Conservation (phyloP, 345 rosid genomes). For the Diplotaxis tenuifolia region DNA sequence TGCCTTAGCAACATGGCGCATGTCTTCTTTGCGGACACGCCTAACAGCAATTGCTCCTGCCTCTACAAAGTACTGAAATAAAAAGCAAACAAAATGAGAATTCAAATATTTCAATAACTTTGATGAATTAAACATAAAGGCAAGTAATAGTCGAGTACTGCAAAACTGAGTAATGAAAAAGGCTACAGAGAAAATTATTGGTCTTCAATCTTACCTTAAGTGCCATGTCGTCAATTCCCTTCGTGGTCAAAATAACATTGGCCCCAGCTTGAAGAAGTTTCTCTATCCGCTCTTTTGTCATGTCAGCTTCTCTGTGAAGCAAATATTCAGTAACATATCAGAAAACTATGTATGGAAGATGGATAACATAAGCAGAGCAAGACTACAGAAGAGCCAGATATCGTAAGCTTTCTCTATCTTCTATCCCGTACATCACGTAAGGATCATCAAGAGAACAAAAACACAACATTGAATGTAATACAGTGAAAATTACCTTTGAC, state of each 20-base stretch:
- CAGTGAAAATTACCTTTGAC: constrained; percentile 59
- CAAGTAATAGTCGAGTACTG: not conserved
- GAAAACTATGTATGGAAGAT: not conserved
- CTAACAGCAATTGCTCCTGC: constrained; percentile 97
- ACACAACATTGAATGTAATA: too few species aligned
- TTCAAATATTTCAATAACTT: not conserved
- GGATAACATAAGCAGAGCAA: not conserved
- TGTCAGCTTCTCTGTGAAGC: constrained; percentile 82
- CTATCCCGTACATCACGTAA: not conserved
- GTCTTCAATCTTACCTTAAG: constrained; percentile 54
- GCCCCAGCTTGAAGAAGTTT: constrained; percentile 96
- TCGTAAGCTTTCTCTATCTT: not conserved
- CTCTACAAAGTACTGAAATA: constrained; percentile 87
- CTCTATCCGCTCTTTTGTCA: constrained; percentile 94
- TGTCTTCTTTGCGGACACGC: constrained; percentile 93
- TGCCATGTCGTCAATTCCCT: constrained; percentile 99
- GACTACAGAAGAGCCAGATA: not conserved
- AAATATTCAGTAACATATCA: not conserved
- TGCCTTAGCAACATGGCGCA: constrained; percentile 97
- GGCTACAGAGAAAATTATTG: not conserved
- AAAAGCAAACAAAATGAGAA: constrained; percentile 19
- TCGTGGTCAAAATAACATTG: constrained; percentile 91
- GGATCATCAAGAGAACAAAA: too few species aligned
- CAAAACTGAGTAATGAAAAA: not conserved
- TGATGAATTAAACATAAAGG: not conserved